Percentiles rank a stretch among this genome's conserved stretches.
These are phyloP conservation scores for Telopea speciosissima DNA, from an alignment of 177 flowering plant genomes.

Conservation along the genomic window DNA sequence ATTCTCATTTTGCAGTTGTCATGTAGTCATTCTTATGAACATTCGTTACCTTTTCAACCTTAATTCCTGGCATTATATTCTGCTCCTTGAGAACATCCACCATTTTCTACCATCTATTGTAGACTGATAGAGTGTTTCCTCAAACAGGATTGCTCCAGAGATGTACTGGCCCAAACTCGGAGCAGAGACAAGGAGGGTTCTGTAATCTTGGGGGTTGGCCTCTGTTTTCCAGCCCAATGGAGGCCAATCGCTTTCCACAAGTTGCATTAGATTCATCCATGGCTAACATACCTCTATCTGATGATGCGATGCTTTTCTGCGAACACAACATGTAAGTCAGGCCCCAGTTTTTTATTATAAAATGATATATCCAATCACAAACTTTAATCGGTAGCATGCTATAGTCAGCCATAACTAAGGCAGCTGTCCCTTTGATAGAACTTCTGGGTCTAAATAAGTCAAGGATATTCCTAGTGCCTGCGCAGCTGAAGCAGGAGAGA, in stretches of 20 bases:
- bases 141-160: constrained; percentile 8
- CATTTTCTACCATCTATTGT: constrained; percentile 9
- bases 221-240: constrained; percentile 8
- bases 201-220: constrained; percentile 1
- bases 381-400: too few relatives aligned
- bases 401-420: too few relatives aligned
- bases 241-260: constrained; percentile 3
- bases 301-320: constrained; percentile 7
- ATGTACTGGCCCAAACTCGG: constrained; percentile 8
- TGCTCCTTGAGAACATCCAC: constrained; percentile 4
- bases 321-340: not conserved
- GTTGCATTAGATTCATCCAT: constrained; percentile 13
- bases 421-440: too few relatives aligned
- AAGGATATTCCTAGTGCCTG: too few relatives aligned
- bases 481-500: too few relatives aligned
- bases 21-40: not conserved
- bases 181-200: constrained; percentile 2
- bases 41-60: constrained; percentile 8
- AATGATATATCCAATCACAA: too few relatives aligned
- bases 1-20: too few relatives aligned
- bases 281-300: constrained; percentile 9
- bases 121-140: constrained; percentile 11
- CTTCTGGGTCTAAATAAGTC: too few relatives aligned
- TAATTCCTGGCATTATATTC: constrained; percentile 11
- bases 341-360: not conserved